phyloP scores from a whole-genome alignment of 495 filamentous ascomycete genomes.

The Tuber borchii region DNA sequence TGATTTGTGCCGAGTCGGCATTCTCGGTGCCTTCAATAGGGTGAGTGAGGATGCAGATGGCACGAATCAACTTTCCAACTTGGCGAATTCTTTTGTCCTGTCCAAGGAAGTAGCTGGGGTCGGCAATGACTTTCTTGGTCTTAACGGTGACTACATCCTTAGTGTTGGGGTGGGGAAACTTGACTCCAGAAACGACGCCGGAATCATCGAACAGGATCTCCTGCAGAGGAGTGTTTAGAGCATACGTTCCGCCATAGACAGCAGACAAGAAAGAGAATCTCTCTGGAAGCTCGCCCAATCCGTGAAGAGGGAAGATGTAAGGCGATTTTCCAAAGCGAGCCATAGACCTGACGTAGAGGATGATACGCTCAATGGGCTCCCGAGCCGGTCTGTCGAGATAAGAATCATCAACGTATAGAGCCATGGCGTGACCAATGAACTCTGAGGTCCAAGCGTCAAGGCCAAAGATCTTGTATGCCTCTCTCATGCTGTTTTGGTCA shows the following conservation, averaged over 20 bases:
- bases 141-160: constrained; percentile 90
- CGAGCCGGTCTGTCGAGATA: constrained; percentile 71
- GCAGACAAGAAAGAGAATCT: constrained; percentile 95
- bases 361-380: constrained; percentile 85
- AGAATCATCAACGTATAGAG: constrained; percentile 79
- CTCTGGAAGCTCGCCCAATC: constrained; percentile 93
- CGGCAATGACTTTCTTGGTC: constrained; percentile 89
- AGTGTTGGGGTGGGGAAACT: constrained; percentile 71
- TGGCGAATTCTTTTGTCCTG: constrained; percentile 61
- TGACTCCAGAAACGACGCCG: constrained; percentile 82
- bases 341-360: constrained; percentile 96
- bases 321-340: constrained; percentile 96
- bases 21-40: constrained; percentile 80
- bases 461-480: constrained; percentile 95
- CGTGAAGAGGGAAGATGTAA: constrained; percentile 98
- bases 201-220: constrained; percentile 76
- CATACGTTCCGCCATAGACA: constrained; percentile 98
- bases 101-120: constrained; percentile 90
- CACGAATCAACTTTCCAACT: constrained; percentile 82
- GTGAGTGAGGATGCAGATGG: constrained; percentile 95
- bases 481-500: constrained; percentile 75
- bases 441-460: constrained; percentile 87
- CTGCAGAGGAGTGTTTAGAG: constrained; percentile 91
- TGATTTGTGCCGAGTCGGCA: constrained; percentile 86
- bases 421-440: constrained; percentile 98